A percentile compares a stretch with the other conserved stretches of the same genome.
These are phyloP conservation scores for Populus hybrid DNA, from an alignment of 441 rosid genomes.

Conservation along the genomic window DNA sequence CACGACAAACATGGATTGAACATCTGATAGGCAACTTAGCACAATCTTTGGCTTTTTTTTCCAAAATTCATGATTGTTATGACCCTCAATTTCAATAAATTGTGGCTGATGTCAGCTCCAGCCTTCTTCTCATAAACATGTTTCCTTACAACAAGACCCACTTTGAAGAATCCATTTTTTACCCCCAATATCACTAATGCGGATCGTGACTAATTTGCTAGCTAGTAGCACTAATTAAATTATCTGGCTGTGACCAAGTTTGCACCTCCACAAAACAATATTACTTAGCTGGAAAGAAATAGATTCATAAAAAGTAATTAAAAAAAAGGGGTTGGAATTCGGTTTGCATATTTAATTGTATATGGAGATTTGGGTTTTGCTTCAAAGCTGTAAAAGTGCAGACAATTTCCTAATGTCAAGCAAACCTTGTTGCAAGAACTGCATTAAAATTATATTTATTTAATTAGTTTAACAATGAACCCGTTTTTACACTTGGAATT, in stretches of 20 bases:
- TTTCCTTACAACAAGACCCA: too few relatives aligned
- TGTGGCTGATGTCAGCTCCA: not conserved
- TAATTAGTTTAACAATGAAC: too few relatives aligned
- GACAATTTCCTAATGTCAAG: not conserved
- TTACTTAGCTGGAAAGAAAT: too few relatives aligned
- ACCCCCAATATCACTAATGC: too few relatives aligned
- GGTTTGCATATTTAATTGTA: not conserved
- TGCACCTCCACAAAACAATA: not conserved
- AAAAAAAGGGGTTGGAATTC: not conserved
- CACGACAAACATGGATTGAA: not conserved
- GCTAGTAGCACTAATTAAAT: too few relatives aligned
- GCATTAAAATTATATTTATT: too few relatives aligned
- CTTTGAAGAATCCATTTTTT: too few relatives aligned
- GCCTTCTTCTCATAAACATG: not conserved
- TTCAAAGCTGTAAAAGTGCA: slow-evolving; percentile 6
- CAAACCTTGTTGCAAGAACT: not conserved
- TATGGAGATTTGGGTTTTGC: not conserved
- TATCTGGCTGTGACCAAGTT: not conserved
- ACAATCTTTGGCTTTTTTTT: not conserved
- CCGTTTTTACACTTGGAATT: too few relatives aligned
- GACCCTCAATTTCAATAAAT: not conserved
- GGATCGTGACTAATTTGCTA: too few relatives aligned
- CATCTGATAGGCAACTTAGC: not conserved
- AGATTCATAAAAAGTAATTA: too few relatives aligned
- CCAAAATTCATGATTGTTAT: not conserved